Evolutionary conservation across 495 filamentous ascomycete species (phyloP), one percentile per base, ranked within the genome.

Genomic region (Astrothelium macrocarpum): DNA sequence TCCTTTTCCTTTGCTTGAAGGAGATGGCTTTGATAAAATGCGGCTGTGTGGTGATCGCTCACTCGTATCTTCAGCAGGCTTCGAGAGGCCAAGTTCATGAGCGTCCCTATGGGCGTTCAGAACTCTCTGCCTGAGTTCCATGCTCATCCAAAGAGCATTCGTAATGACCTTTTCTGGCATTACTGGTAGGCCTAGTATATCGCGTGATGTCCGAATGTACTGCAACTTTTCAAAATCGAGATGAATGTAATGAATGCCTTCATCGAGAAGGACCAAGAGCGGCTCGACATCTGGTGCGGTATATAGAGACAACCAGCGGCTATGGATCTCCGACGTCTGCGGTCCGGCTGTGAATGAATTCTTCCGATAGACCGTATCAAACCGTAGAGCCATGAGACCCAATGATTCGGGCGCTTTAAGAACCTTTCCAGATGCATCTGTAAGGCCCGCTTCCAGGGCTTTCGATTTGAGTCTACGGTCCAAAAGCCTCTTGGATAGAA

Each of bases 161-260:
- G 72, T 76, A 32, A 83, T 81, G 26, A 81, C 81, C 49, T 75
- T 75, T 59, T 82, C 79, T 3, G 78, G 78, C 67, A 84, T 76
- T 56, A 83, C 75, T 12, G 78, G 78, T 25, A 82, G 66, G 14
- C 81, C 82, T 26, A 85, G 74, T n/a, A 79, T 67, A 68, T 85
- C 82, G 31, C 75, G 72, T 31, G 81, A 74, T 25, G 69, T 65
- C 1, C 75, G 75, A 62, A 85, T 82, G 69, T 78, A 79, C 65
- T 84, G 79, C 23, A 85, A 66, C 64, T 84, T 81, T 65, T 84
- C 83, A 64, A 84, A 85, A 42, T 78, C 76, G 64, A 85, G 75
- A 69, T 85, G 82, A n/a, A 83, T 73, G 66, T 84, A 85, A 71
- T 85, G 82, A 32, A 85, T 83, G 28, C 81, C 82, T 70, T 81